Percentiles rank a stretch among this genome's conserved stretches.
These are phyloP conservation scores for Daedaleopsis nitida DNA, from an alignment of 768 basidiomycete species.

Conservation along the genomic window DNA sequence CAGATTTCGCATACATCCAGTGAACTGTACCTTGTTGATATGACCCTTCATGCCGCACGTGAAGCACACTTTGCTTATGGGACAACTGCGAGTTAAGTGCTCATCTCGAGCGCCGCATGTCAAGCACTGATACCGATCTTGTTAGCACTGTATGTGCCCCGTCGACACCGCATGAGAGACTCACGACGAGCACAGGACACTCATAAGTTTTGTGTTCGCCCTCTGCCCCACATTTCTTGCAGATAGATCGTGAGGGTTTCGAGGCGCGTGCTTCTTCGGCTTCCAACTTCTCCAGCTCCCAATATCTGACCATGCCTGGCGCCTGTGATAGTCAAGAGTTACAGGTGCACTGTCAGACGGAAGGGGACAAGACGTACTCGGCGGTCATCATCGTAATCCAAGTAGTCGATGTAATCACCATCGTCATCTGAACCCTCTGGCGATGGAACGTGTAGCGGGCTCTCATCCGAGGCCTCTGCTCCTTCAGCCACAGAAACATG, in stretches of 20 bases:
- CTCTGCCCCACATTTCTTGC: constrained; percentile 78
- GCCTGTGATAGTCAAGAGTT: constrained; percentile 12
- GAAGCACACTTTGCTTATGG: constrained; percentile 80
- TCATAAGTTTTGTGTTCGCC: constrained; percentile 66
- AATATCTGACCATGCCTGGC: constrained; percentile 58
- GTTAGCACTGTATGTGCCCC: not conserved
- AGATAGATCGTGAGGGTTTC: constrained; percentile 47
- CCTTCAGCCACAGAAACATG: constrained; percentile 58
- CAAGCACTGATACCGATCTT: constrained; percentile 53
- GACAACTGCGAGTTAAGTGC: constrained; percentile 75
- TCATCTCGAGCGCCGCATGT: constrained; percentile 83
- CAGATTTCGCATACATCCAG: not conserved
- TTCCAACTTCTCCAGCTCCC: constrained; percentile 47
- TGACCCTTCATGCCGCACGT: constrained; percentile 86
- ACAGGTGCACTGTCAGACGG: not conserved
- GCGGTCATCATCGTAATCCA: constrained; percentile 67
- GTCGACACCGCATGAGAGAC: constrained; percentile 26
- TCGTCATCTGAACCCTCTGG: constrained; percentile 46
- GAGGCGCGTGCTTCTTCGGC: constrained; percentile 38
- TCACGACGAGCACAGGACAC: constrained; percentile 75
- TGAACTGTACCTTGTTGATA: constrained; percentile 57
- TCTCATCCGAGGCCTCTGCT: constrained; percentile 29
- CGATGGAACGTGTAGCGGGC: constrained; percentile 48
- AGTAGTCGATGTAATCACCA: constrained; percentile 73
- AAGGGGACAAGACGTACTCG: constrained; percentile 42